These are phyloP conservation scores for Umbelopsis sp. DNA, from an alignment of 192 early-diverging fungal species.

Conservation along the genomic window DNA sequence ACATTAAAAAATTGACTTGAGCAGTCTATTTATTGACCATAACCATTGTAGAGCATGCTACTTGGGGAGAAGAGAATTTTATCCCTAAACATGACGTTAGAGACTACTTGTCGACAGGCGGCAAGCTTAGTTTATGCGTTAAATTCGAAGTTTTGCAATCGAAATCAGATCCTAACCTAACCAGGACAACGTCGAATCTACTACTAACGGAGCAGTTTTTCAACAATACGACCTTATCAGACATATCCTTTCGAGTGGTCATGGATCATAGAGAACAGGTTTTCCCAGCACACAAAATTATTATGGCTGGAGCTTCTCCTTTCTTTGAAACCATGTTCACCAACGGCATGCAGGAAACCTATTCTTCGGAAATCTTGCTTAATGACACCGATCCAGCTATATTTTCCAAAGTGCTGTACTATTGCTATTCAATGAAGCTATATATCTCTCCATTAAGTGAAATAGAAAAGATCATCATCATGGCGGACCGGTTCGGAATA, in stretches of 20 bases:
- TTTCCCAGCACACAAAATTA: conserved; percentile 53
- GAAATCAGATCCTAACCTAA: conserved; percentile 28
- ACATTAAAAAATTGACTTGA: not conserved
- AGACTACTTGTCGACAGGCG: not conserved
- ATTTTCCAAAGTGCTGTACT: conserved; percentile 25
- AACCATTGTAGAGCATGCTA: conserved; percentile 8
- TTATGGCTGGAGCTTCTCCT: conserved; percentile 51
- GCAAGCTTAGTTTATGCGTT: conserved; percentile 31
- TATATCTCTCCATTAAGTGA: conserved; percentile 23
- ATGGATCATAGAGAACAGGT: conserved; percentile 12
- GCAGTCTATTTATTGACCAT: not conserved
- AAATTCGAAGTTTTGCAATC: conserved; percentile 39
- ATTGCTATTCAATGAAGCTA: conserved; percentile 28
- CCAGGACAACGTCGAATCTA: not conserved
- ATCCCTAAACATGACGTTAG: not conserved
- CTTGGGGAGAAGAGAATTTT: conserved; percentile 24
- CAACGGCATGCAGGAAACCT: conserved; percentile 63
- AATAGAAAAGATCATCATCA: conserved; percentile 27
- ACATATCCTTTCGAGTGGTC: conserved; percentile 31
- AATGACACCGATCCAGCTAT: conserved; percentile 45
- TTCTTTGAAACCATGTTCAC: conserved; percentile 60
- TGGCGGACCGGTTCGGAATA: conserved; percentile 41
- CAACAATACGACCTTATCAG: conserved; percentile 35
- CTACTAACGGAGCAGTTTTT: conserved; percentile 22
- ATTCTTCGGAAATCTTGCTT: conserved; percentile 44